phyloP scores from a whole-genome alignment of 257 asterid genomes.

The Buddleja alternifolia region DNA sequence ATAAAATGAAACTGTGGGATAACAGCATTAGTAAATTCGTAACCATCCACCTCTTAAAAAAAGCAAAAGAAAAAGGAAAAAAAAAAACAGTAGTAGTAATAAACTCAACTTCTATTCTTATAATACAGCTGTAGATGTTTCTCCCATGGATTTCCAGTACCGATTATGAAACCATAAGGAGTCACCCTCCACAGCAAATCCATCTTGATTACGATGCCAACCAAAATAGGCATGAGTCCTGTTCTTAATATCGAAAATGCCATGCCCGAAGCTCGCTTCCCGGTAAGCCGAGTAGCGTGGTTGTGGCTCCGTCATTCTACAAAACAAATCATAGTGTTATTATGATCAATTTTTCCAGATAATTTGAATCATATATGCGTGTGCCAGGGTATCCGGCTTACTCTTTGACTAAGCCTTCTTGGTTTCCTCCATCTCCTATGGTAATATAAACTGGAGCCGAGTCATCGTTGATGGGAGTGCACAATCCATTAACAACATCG shows the following conservation, averaged over 20 bases:
- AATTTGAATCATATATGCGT: not conserved
- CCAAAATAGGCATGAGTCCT: conserved; percentile 54
- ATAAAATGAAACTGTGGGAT: not conserved
- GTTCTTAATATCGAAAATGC: conserved; percentile 58
- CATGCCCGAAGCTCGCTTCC: conserved; percentile 70
- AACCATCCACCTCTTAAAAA: too few relatives aligned
- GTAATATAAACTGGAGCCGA: conserved; percentile 76
- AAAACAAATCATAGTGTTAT: conserved; percentile 10
- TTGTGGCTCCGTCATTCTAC: conserved; percentile 68
- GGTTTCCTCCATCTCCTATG: conserved; percentile 80
- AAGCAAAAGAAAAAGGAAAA: too few relatives aligned
- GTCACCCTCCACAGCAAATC: conserved; percentile 48
- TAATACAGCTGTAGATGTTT: conserved; percentile 20
- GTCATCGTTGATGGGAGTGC: conserved; percentile 49
- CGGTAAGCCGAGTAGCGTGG: conserved; percentile 62
- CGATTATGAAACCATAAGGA: conserved; percentile 52
- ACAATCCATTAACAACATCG: conserved; percentile 51
- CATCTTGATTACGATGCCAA: conserved; percentile 68
- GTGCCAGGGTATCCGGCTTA: conserved; percentile 15
- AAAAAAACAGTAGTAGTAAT: too few relatives aligned
- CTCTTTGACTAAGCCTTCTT: conserved; percentile 66
- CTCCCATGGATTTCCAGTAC: conserved; percentile 41
- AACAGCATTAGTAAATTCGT: not conserved
- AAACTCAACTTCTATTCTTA: not conserved
- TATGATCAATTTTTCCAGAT: not conserved